phyloP scores from a whole-genome alignment of 257 asterid genomes.

The Solanum neorickii region DNA sequence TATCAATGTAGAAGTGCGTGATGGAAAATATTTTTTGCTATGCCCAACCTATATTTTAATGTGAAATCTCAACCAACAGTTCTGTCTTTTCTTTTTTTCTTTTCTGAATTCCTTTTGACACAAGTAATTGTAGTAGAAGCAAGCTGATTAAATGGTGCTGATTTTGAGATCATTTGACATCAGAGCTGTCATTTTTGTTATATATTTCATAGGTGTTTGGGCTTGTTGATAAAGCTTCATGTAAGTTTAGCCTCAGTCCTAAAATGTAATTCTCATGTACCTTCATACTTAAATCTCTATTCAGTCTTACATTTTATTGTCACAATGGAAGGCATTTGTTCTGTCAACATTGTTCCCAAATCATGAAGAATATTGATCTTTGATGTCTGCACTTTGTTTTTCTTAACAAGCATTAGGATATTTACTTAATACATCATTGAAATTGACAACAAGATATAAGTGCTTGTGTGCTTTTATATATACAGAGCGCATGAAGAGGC shows the following conservation, averaged over 20 bases:
- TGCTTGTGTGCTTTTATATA: not conserved
- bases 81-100: not conserved
- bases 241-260: not conserved
- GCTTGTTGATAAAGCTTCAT: constrained; percentile 1
- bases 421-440: not conserved
- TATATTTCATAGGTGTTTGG: not conserved
- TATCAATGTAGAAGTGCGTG: constrained; percentile 51
- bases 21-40: not conserved
- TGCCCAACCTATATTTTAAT: constrained; percentile 2
- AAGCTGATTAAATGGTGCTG: constrained; percentile 10
- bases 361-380: not conserved
- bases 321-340: not conserved
- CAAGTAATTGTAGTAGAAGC: constrained; percentile 14
- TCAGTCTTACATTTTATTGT: not conserved
- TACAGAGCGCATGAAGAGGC: not conserved
- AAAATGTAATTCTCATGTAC: not conserved
- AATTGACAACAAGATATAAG: not conserved
- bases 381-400: not conserved
- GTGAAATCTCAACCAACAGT: constrained; percentile 10
- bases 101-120: not conserved
- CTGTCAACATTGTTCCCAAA: not conserved
- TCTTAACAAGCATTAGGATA: not conserved
- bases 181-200: not conserved
- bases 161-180: not conserved
- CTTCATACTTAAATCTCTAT: not conserved